Percentiles rank a stretch among this genome's conserved stretches.
phyloP scores from a whole-genome alignment of 2,329 filamentous ascomycete genomes.

The Madurella mycetomatis region DNA sequence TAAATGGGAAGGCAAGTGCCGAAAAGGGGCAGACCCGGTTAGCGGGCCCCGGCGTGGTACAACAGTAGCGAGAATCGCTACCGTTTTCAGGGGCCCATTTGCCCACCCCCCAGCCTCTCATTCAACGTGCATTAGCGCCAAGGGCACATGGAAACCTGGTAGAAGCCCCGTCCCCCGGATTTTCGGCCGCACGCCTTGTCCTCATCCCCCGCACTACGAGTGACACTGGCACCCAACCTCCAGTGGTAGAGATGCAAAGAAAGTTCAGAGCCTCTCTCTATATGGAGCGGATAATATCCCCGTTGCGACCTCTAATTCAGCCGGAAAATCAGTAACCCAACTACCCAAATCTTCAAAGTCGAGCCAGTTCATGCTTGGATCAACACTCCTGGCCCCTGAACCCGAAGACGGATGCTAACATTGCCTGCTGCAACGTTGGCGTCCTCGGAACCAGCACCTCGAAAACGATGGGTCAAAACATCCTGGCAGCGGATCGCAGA shows the following conservation, averaged over 20 bases:
- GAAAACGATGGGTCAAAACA: neutral
- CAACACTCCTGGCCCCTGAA: neutral
- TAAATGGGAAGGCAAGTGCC: constrained; percentile 7
- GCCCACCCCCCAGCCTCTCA: neutral
- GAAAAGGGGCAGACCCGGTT: constrained; percentile 1
- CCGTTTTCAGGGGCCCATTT: neutral
- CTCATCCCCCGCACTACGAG: constrained; percentile 1
- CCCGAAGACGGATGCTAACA: too few species aligned
- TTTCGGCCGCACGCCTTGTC: neutral
- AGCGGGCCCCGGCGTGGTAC: neutral
- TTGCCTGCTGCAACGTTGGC: neutral
- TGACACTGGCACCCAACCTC: neutral
- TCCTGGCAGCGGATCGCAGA: neutral
- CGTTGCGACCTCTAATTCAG: constrained; percentile 4
- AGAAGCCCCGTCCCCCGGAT: constrained; percentile 6
- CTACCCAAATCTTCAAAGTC: neutral
- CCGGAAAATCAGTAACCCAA: neutral
- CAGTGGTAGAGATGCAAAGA: neutral
- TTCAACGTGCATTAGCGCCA: constrained; percentile 5
- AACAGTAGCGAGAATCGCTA: constrained; percentile 1
- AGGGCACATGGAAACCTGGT: constrained; percentile 8
- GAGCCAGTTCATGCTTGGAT: neutral
- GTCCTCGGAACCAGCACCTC: neutral
- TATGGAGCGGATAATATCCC: neutral
- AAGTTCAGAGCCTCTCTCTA: constrained; percentile 1